Conservation (phyloP, 2,329 filamentous ascomycete species). For the Colletotrichum musae region DNA sequence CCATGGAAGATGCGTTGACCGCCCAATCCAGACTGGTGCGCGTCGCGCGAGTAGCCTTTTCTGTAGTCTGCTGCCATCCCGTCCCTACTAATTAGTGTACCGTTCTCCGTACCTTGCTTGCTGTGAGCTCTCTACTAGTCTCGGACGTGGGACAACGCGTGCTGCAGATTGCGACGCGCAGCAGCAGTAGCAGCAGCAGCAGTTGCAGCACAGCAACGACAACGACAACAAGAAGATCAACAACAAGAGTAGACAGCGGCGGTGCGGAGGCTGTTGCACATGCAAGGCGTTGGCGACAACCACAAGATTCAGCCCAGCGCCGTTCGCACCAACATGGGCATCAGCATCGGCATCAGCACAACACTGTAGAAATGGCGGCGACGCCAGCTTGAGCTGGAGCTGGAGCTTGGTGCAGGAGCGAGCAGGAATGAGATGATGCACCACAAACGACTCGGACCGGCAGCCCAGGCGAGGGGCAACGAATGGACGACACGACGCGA, state of each 20-base stretch:
- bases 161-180: conserved; percentile 32
- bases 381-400: background rate
- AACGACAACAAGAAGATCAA: background rate
- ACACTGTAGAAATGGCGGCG: background rate
- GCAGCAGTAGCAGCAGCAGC: conserved; percentile 8
- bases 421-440: conserved; percentile 20
- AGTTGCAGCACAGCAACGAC: background rate
- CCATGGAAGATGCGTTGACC: conserved; percentile 24
- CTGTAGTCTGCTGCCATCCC: conserved; percentile 4
- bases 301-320: conserved; percentile 2
- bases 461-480: conserved; percentile 13
- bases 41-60: conserved; percentile 29
- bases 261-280: conserved; percentile 18
- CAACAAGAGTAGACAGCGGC: background rate
- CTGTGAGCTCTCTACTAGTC: background rate
- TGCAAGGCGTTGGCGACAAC: background rate
- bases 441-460: conserved; percentile 16
- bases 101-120: conserved; percentile 2
- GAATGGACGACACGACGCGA: conserved; percentile 16
- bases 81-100: no score
- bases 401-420: no score
- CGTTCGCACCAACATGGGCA: conserved; percentile 10
- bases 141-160: conserved; percentile 28
- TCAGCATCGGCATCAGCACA: conserved; percentile 5
- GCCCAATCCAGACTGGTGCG: conserved; percentile 31